Evolutionary conservation across 495 filamentous ascomycete species (phyloP), one percentile per base, ranked within the genome.

Genomic region (Aspergillus conjunctus): DNA sequence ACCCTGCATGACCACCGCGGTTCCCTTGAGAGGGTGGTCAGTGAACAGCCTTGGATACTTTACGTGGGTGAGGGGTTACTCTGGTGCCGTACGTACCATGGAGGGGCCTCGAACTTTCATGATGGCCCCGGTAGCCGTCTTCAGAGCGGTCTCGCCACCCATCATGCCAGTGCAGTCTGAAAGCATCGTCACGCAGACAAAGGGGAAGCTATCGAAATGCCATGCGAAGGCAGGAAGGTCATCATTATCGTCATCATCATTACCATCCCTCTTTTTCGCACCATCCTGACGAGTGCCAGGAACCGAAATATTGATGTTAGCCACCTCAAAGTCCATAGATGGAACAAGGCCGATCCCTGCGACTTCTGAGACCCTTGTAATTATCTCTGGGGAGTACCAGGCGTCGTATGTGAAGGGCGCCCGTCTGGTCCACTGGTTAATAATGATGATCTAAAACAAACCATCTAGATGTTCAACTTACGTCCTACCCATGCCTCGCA

Each of bases 171-270:
- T 82, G 49, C 85, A 86, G 64, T 92, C 87, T 50, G 86, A 88
- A 46, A 91, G 80, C 89, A 91, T 92, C 5, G 84, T 79, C 22
- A 92, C 88, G 63, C 89, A 91, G 15, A 91, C 89, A 59, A 90
- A 92, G 0, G 89, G 89, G 67, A 88, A 91, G 62, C 85, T 87
- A 62, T 92, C 88, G 39, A 73, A 82, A 71, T 92, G 88, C 88
- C 88, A 91, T 31, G 81, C 85, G 17, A 89, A 83, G 54, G 87
- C 82, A 11, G 83, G 78, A 67, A 81, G 78, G 4, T 57, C 52
- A n/a, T 62, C 62, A n/a, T 54, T 50, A 12, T 22, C 76, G 76
- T 69, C 11, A 55, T 68, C 30, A 77, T 58, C 46, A 75, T 72
- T 34, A 80, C 70, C 34, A 73, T 65, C 32, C 81, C 75, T 51